Conservation (phyloP, 371 early-diverging fungal species). For the Apophysomyces trapeziformis region DNA sequence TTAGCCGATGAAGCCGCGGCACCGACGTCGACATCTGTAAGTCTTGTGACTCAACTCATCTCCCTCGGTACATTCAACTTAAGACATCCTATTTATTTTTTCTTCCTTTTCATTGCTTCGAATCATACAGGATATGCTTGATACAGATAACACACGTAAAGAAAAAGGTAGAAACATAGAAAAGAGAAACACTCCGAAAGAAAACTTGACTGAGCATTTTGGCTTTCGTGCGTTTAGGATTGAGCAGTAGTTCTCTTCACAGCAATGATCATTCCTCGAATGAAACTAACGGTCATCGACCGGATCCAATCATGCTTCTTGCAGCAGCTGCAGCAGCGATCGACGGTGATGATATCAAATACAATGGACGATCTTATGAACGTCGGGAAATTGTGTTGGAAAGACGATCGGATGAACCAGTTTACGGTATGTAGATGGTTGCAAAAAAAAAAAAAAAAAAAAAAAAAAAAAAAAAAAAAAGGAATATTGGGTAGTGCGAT, state of each 20-base stretch:
- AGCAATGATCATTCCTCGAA: no score
- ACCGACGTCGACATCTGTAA: no score
- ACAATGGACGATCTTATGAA: conserved; percentile 5
- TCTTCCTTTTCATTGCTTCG: background rate
- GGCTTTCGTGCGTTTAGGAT: background rate
- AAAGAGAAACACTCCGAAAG: background rate
- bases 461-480: no score
- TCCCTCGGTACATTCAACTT: background rate
- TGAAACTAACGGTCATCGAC: no score
- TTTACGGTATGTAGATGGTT: background rate
- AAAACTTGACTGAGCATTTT: no score
- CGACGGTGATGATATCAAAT: conserved; percentile 25
- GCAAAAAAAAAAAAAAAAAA: no score
- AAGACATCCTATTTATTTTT: background rate
- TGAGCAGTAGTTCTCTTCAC: background rate
- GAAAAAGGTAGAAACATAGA: background rate
- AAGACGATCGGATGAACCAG: conserved; percentile 8
- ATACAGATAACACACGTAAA: background rate
- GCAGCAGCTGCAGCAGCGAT: conserved; percentile 52
- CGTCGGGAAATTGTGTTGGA: conserved; percentile 10
- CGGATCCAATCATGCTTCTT: conserved; percentile 47
- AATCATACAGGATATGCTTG: background rate
- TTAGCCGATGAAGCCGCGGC: no score
- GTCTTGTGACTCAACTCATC: no score
- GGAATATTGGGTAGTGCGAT: background rate